phyloP scores from a whole-genome alignment of 768 basidiomycete genomes.

The Tricholoma flavovirens region DNA sequence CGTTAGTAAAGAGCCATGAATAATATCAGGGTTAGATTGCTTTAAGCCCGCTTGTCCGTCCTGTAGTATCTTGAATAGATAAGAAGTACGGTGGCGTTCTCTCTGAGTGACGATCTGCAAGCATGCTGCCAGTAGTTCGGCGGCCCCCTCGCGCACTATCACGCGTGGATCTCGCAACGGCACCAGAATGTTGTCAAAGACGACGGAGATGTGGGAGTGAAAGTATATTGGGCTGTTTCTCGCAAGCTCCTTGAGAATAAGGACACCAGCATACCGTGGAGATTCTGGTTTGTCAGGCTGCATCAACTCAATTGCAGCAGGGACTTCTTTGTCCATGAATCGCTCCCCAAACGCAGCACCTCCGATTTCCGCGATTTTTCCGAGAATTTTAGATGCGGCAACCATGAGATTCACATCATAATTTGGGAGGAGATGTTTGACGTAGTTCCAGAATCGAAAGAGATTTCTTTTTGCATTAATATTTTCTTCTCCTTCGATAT shows the following conservation, averaged over 20 bases:
- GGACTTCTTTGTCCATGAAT: slow-evolving; percentile 88
- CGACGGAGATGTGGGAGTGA: slow-evolving; percentile 78
- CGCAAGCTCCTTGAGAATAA: slow-evolving; percentile 92
- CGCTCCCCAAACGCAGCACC: slow-evolving; percentile 80
- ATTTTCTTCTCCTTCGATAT: slow-evolving; percentile 72
- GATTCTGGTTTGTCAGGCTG: slow-evolving; percentile 78
- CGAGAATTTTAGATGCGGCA: slow-evolving; percentile 87
- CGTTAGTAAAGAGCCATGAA: slow-evolving; percentile 89
- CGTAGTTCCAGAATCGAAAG: slow-evolving; percentile 88
- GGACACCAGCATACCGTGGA: slow-evolving; percentile 87
- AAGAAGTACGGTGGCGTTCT: slow-evolving; percentile 65
- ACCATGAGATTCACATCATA: slow-evolving; percentile 93
- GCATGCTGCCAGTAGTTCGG: slow-evolving; percentile 87
- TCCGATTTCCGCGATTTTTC: slow-evolving; percentile 79
- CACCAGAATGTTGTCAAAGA: slow-evolving; percentile 90
- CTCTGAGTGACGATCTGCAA: slow-evolving; percentile 79
- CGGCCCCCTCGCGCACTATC: slow-evolving; percentile 89
- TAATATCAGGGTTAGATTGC: slow-evolving; percentile 75
- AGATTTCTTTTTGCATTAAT: slow-evolving; percentile 76
- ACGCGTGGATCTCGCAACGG: slow-evolving; percentile 86
- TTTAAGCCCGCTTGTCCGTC: slow-evolving; percentile 84
- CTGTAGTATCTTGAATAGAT: slow-evolving; percentile 75
- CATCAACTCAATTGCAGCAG: slow-evolving; percentile 73
- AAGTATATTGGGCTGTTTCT: slow-evolving; percentile 84
- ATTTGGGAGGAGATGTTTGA: slow-evolving; percentile 87